Base-by-base conservation (phyloP, 306 rosid genomes). In the Carpinus fangiana region DNA sequence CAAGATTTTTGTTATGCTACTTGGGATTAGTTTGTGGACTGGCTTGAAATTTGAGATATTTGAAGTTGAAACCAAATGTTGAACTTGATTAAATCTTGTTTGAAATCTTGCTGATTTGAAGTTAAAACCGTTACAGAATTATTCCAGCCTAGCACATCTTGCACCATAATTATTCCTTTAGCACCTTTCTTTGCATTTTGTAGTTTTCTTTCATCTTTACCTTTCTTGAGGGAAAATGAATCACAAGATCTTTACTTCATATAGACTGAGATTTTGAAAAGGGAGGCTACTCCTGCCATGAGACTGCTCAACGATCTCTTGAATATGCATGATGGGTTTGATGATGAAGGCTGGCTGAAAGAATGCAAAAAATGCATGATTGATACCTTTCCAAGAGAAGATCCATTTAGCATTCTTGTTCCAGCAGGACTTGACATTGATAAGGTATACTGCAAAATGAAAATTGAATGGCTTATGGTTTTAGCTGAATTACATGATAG, bases 271-370 rank as follows among this genome's bases (percentile, higher is more conserved):
- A 93, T 95, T 81, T 85, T 91, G 88, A 95, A 91, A 85, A 85
- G 80, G 50, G 99, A 90, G 84, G 99, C 97, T 67, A 82, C 93
- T 73, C 96, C 92, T 60, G 96, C 98, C 59, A 95, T 91, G 99
- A 88, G 90, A 88, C 80, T 95, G 85, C 97, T 93, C 77, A 91
- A 95, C 50, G 97, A 95, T 69, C 98, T 95, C 74, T 82, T 95
- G 90, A 85, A 86, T 64, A 76, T 93, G 93, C 89, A 93, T 71
- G 97, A 93, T 82, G 96, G 93, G 51, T 73, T 80, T 80, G 82
- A 91, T 65, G 86, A 90, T 74, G 85, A 87, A 51, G 90, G 56
- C 76, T 93, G 97, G 99, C 88, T 93, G 80, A 95, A 87, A 81
- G 89, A 90, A 60, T 90, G 99, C 82, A 90, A 84, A 84, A 93